Evolutionary conservation across 1,284 basidiomycete species (phyloP), one percentile per base, ranked within the genome.

Genomic region (Trichosporon sp.): DNA sequence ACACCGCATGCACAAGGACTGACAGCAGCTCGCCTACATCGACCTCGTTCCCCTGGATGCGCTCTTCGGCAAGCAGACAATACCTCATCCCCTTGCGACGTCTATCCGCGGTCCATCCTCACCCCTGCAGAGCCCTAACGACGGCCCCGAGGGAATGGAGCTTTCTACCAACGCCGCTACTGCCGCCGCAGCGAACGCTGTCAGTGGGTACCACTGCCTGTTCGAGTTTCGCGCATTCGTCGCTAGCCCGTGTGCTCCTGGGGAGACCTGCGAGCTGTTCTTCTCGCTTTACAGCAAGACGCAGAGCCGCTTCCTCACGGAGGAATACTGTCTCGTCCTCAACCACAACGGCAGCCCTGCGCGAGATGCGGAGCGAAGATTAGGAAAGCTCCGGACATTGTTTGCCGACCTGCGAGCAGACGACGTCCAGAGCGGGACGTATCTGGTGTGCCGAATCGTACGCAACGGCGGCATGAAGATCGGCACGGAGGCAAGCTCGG

Each of bases 221-320:
- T 84, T 98, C 65, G 93, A 98, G 71, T 81, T 97, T 13, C 88
- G 91, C 36, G 92, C 93, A 0, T 95, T 98, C 73, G 89, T 95
- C 27, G 95, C 93, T 6, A 89, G 89, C 7, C 89, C 89, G 1
- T 97, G 94, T 78, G 84, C 87, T 0, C 89, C 92, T 0, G 94
- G 93, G 14, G 95, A 98, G 78, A 90, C 90, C 0, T 90, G 88
- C 4, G 95, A 99, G 76, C 86, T 99, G 4, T 94, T 89, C 79
- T 96, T 98, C 80, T 93, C 92, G 2, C 84, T 99, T 5, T 98
- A 92, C 84, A 91, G 89, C 79, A 89, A 90, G 72, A 85, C 86
- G 57, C 89, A 91, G 60, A 73, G 73, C 8, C 88, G 90, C 44
- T 97, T 96, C 78, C 86, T 98, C 54, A 95, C 93, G 0, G 95